A percentile compares a stretch with the other conserved stretches of the same genome.
Evolutionary conservation across 2,329 filamentous ascomycete genomes (phyloP).

Genomic region (Knufia fluminis): DNA sequence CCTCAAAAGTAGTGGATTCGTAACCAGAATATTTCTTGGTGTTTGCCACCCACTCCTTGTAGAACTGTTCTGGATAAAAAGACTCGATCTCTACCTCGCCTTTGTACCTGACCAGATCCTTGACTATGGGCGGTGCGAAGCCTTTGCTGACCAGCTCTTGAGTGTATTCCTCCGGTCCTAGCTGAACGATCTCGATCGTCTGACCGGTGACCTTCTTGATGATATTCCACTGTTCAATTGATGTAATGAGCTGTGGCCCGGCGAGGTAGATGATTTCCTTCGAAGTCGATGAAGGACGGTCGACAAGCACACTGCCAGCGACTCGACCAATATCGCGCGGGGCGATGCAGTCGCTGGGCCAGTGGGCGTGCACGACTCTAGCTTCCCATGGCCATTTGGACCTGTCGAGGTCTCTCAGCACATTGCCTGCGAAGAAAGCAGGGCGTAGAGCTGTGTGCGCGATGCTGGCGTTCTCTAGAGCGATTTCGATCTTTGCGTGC

Average conservation of each 20-base stretch:
- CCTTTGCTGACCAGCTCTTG: conserved; percentile 12
- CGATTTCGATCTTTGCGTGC: conserved; percentile 40
- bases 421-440: conserved; percentile 39
- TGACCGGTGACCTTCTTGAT: conserved; percentile 28
- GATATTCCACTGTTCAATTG: conserved; percentile 24
- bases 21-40: conserved; percentile 28
- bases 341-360: conserved; percentile 32
- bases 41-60: conserved; percentile 24
- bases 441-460: conserved; percentile 35
- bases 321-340: conserved; percentile 40
- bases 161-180: conserved; percentile 23
- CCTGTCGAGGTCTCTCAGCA: conserved; percentile 22
- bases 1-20: conserved; percentile 25
- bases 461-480: conserved; percentile 35
- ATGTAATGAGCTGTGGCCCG: conserved; percentile 30
- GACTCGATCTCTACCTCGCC: neutral
- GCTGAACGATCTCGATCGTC: conserved; percentile 23
- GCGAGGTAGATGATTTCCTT: conserved; percentile 28
- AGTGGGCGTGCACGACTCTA: conserved; percentile 25
- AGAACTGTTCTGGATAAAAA: conserved; percentile 11
- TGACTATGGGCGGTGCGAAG: conserved; percentile 17
- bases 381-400: conserved; percentile 22
- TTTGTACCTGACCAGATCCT: conserved; percentile 16
- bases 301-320: conserved; percentile 31
- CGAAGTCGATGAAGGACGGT: conserved; percentile 17